Conservation (phyloP, 441 rosid species). For the Cnidoscolus chayamansa region DNA sequence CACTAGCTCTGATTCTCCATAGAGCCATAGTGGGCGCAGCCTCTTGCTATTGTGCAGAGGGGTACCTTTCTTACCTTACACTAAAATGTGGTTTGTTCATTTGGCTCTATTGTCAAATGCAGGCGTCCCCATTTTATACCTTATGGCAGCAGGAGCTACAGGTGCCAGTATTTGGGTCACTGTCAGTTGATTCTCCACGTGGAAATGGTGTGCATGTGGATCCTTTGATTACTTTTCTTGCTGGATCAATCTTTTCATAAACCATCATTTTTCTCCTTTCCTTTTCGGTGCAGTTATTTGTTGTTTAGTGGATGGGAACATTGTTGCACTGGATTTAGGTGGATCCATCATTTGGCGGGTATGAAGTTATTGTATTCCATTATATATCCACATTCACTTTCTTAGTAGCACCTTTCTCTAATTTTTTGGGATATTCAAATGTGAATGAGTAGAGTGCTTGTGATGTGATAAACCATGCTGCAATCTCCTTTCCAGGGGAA, state of each 20-base stretch:
- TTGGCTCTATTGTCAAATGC: conserved; percentile 26
- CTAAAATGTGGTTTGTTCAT: conserved; percentile 8
- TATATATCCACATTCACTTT: not conserved
- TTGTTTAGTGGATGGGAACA: conserved; percentile 85
- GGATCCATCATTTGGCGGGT: conserved; percentile 88
- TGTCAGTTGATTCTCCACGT: conserved; percentile 45
- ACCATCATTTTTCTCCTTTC: not conserved
- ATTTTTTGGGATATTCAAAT: not conserved
- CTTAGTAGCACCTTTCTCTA: not conserved
- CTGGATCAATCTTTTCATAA: not conserved
- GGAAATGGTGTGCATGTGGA: conserved; percentile 43
- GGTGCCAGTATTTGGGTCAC: conserved; percentile 81
- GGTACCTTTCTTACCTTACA: not conserved
- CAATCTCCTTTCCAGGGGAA: not conserved
- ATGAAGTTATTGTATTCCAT: conserved; percentile 17
- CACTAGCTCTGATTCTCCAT: too few relatives aligned
- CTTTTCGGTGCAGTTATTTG: conserved; percentile 62
- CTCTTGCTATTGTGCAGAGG: not conserved
- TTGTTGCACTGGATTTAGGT: conserved; percentile 52
- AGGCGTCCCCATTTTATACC: conserved; percentile 64
- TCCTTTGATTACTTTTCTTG: conserved; percentile 2
- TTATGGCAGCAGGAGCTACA: conserved; percentile 70
- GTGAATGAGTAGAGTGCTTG: not conserved
- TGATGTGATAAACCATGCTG: not conserved
- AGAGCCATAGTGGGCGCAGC: not conserved